phyloP scores from a whole-genome alignment of 75 land plant genomes.

The Isoetes taiwanensis region DNA sequence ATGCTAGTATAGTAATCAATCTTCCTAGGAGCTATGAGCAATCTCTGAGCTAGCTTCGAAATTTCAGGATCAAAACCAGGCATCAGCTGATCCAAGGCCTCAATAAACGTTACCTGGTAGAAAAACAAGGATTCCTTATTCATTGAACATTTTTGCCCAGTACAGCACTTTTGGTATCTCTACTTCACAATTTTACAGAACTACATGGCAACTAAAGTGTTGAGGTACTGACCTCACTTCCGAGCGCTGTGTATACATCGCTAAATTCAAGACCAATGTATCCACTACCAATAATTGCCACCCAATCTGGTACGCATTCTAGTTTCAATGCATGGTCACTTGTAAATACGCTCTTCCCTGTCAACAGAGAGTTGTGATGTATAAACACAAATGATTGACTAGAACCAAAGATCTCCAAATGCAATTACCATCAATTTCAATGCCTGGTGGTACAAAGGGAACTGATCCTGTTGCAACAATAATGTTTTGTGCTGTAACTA shows the following conservation, averaged over 20 bases:
- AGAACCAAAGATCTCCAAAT: no score
- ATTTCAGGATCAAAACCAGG: constrained; percentile 99
- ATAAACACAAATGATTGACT: no score
- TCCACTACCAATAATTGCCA: constrained; percentile 96
- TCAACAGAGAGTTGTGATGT: no score
- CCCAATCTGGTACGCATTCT: constrained; percentile 99
- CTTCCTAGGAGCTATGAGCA: constrained; percentile 86
- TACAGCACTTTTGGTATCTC: no score
- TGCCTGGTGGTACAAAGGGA: constrained; percentile 94
- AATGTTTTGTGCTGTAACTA: constrained; percentile 74
- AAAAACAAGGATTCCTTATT: neutral
- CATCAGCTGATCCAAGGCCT: constrained; percentile 97
- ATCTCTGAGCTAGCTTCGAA: constrained; percentile 86
- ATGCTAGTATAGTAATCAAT: constrained; percentile 95
- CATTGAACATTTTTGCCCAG: no score
- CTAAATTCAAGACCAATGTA: constrained; percentile 99
- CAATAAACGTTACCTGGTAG: constrained; percentile 90
- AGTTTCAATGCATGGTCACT: constrained; percentile 98
- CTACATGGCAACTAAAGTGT: no score
- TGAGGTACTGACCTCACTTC: constrained; percentile 71
- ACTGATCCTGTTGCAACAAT: constrained; percentile 98
- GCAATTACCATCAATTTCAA: constrained; percentile 99
- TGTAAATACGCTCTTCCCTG: constrained; percentile 97
- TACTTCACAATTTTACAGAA: no score
- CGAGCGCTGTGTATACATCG: constrained; percentile 99